A percentile compares a stretch with the other conserved stretches of the same genome.
Evolutionary conservation across 345 rosid genomes (phyloP).

Genomic region (Eutrema japonicum): DNA sequence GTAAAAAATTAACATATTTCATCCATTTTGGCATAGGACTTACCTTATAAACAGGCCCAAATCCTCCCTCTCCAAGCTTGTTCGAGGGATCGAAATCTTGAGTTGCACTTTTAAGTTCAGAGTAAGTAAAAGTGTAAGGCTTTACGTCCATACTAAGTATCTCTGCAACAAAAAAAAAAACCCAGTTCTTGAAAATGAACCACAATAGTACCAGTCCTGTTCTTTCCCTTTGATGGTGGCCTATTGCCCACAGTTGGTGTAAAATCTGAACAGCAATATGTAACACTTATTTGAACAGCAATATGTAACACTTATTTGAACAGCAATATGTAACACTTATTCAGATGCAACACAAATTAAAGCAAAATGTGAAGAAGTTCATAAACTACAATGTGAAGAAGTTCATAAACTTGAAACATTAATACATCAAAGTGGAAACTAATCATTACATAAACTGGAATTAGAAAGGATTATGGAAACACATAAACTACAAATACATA

Average conservation of each 20-base stretch:
- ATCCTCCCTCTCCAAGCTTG: slow-evolving; percentile 88
- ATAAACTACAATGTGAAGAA: no score
- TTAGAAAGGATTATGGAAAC: no score
- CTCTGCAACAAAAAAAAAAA: slow-evolving; percentile 44
- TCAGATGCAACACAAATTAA: no score
- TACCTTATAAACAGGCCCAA: slow-evolving; percentile 75
- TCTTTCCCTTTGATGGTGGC: slow-evolving; percentile 45
- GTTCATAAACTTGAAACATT: no score
- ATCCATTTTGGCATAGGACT: not conserved
- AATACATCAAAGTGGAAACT: no score
- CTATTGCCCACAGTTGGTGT: slow-evolving; percentile 59
- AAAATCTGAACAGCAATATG: slow-evolving; percentile 54
- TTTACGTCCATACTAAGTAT: slow-evolving; percentile 55
- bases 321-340: no score
- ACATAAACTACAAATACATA: no score
- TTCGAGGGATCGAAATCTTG: slow-evolving; percentile 58
- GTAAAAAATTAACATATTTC: no score
- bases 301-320: no score
- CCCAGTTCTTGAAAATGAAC: not conserved
- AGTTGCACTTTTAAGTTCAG: slow-evolving; percentile 68
- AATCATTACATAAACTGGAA: no score
- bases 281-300: no score
- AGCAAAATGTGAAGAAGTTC: no score
- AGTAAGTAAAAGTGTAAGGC: slow-evolving; percentile 63
- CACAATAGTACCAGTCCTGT: slow-evolving; percentile 40